phyloP scores from a whole-genome alignment of 129 eudicot genomes.

The Gnaphalium uliginosum region DNA sequence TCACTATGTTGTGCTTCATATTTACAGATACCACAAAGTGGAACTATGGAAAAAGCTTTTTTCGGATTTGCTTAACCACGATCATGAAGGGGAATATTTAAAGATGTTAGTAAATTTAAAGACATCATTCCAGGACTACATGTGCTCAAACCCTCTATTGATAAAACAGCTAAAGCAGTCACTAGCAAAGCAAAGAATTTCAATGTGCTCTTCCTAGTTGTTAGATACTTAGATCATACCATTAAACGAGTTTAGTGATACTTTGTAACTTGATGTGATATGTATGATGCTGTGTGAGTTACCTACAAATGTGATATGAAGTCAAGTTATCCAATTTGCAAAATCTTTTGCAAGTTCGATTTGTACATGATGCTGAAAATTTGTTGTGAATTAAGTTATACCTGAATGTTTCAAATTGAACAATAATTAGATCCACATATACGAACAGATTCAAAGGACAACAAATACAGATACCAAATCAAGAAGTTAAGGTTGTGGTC shows the following conservation, averaged over 20 bases:
- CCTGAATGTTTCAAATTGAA: background rate
- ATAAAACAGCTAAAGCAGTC: conserved; percentile 71
- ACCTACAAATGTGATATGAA: no score
- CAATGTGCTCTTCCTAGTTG: conserved; percentile 65
- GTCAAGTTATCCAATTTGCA: no score
- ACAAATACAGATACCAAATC: background rate
- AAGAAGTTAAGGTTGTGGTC: conserved; percentile 6
- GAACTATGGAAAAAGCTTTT: conserved; percentile 84
- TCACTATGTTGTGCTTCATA: background rate
- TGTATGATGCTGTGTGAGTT: no score
- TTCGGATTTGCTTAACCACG: conserved; percentile 57
- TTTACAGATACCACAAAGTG: conserved; percentile 62
- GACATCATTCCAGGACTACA: conserved; percentile 72
- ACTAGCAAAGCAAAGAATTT: conserved; percentile 69
- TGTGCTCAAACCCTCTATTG: conserved; percentile 60
- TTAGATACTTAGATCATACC: background rate
- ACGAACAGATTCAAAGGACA: background rate
- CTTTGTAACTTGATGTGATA: no score
- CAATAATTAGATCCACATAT: background rate
- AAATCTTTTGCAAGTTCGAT: no score
- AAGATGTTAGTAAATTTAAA: conserved; percentile 47
- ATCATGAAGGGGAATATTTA: conserved; percentile 47
- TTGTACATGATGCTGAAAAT: no score
- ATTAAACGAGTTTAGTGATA: no score
- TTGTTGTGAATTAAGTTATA: no score